These are phyloP conservation scores for Thinopyrum elongatum DNA, from an alignment of 176 grass and related monocot genomes.

Conservation along the genomic window DNA sequence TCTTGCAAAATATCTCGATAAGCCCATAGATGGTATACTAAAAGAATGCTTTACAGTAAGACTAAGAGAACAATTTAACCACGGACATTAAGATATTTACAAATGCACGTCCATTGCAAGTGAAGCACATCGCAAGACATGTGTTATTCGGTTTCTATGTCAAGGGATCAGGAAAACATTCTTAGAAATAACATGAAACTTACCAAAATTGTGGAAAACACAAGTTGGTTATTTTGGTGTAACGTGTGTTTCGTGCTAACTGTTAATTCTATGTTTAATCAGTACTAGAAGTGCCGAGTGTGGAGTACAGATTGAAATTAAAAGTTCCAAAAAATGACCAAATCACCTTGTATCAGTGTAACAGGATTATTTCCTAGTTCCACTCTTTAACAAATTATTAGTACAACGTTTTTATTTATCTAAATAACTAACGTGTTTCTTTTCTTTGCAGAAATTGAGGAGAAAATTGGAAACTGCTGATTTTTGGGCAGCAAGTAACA, in stretches of 20 bases:
- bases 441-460: background rate
- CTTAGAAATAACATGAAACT: background rate
- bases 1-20: background rate
- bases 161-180: background rate
- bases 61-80: background rate
- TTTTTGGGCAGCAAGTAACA: background rate
- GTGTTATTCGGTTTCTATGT: background rate
- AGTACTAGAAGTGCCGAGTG: background rate
- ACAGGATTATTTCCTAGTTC: background rate
- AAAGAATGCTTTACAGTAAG: background rate
- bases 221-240: background rate
- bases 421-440: no score
- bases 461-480: background rate
- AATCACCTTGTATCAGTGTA: background rate
- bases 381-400: background rate
- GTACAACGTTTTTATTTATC: no score
- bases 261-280: background rate
- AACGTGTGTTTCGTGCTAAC: background rate
- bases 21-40: background rate
- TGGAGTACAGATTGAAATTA: background rate
- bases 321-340: background rate
- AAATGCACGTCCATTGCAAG: background rate
- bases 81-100: background rate
- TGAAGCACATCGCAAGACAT: background rate
- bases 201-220: background rate